phyloP scores from a whole-genome alignment of 257 asterid species.

The Plantago ovata region DNA sequence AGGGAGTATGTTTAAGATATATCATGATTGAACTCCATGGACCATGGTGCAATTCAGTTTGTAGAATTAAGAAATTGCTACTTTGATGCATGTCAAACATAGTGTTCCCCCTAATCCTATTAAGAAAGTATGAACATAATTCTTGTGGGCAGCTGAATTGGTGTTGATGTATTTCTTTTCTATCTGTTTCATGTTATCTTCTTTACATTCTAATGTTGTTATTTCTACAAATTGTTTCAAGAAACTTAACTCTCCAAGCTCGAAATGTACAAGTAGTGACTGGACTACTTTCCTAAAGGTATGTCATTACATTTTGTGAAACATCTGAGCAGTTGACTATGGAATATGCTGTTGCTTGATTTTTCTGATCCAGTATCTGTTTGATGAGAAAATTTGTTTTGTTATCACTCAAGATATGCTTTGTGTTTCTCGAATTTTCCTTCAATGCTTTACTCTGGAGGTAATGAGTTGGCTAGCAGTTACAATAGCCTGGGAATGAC shows the following conservation, averaged over 20 bases:
- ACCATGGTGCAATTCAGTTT: too few relatives aligned
- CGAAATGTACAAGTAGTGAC: slow-evolving; percentile 70
- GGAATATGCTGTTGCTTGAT: too few relatives aligned
- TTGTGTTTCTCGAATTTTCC: background rate
- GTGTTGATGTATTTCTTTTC: slow-evolving; percentile 11
- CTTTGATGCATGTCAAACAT: slow-evolving; percentile 10
- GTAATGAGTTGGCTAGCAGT: background rate
- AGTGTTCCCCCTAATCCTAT: background rate
- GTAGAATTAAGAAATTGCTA: too few relatives aligned
- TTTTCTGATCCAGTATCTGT: too few relatives aligned
- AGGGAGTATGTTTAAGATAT: slow-evolving; percentile 18
- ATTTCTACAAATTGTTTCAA: slow-evolving; percentile 28
- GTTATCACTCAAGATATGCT: background rate
- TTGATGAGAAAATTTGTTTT: background rate
- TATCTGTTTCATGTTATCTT: slow-evolving; percentile 9
- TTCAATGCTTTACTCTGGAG: background rate
- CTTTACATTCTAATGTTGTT: slow-evolving; percentile 18
- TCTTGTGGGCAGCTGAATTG: background rate
- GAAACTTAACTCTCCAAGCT: slow-evolving; percentile 95
- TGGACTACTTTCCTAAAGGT: slow-evolving; percentile 97
- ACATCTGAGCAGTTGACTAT: too few relatives aligned
- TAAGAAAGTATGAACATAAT: background rate
- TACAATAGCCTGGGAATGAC: background rate
- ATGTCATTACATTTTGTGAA: slow-evolving; percentile 16
- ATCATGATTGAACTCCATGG: slow-evolving; percentile 9